Evolutionary conservation across 257 asterid species (phyloP), one percentile per base, ranked within the genome.

Genomic region (Misopates orontium): DNA sequence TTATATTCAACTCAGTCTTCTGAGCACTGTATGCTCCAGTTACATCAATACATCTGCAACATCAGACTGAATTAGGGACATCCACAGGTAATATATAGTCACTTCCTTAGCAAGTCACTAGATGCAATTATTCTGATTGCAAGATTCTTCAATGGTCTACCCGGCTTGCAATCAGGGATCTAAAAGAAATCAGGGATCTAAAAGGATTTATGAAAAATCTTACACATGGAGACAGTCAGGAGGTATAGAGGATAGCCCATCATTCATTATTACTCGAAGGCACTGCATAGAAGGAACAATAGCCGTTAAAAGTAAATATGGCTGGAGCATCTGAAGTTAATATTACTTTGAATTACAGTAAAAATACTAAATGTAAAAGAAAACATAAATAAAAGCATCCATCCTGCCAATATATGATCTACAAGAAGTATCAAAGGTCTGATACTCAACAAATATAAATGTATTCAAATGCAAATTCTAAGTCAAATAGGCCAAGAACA

Each of bases 231-330:
- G 91, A 80, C 90, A 87, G 69, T 87, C 83, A 62, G 88, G 83
- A 45, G 98, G 98, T 74, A 93, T 80, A 4, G 96, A 81, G 66
- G 98, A 85, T 66, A 93, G 87, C 51, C 97, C 98, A 82, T 93
- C 98, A 78, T 93, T 93, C 96, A 93, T 93, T 66, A 93, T 87
- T 69, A 93, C 95, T 56, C 98, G 98, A 63, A 93, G 96, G 76
- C 95, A 81, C 97, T 89, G 74, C 74, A 78, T 66, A 73, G 22
- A 69, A 74, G 74, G 72, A 69, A 73, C 39, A 41, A 41, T 32
- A 70, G 82, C 68, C 80, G 82, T 70, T 70, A 59, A 68, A 24
- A 63, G 11, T 63, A 11, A 66, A 56, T 51, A 67, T 41, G 53
- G 56, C 50, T 40, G 36, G 41, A 54, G 66, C 62, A 64, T 64